A percentile compares a stretch with the other conserved stretches of the same genome.
Conservation (phyloP, 176 grass and related monocot genomes). For the Carex kokanica region DNA sequence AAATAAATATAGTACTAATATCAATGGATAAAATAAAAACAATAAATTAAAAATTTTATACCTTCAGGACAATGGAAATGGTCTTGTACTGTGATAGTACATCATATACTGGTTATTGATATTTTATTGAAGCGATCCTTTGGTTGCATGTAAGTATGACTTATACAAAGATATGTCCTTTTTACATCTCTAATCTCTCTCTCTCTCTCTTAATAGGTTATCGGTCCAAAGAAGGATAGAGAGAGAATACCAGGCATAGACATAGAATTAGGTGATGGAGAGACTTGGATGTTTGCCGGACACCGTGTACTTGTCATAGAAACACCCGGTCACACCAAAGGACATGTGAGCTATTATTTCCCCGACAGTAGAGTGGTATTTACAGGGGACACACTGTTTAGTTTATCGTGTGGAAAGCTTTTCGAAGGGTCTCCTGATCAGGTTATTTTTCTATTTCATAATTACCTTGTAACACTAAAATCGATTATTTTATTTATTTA, state of each 20-base stretch:
- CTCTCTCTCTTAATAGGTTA: constrained; percentile 48
- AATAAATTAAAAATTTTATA: background rate
- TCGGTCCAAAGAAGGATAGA: constrained; percentile 85
- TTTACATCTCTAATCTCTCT: background rate
- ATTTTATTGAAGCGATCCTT: background rate
- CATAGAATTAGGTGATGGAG: constrained; percentile 77
- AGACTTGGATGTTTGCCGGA: constrained; percentile 96
- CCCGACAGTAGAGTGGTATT: constrained; percentile 80
- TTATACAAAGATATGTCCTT: no score
- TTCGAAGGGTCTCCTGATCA: constrained; percentile 90
- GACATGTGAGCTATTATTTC: constrained; percentile 90
- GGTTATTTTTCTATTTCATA: constrained; percentile 40
- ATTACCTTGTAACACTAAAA: background rate
- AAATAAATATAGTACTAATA: background rate
- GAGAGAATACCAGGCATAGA: constrained; percentile 98
- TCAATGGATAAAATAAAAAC: background rate
- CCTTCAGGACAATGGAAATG: background rate
- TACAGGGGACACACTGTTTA: constrained; percentile 91
- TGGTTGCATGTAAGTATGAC: background rate
- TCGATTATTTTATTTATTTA: background rate
- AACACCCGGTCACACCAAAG: constrained; percentile 93
- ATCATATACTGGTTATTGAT: background rate
- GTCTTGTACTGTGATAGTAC: constrained; percentile 7
- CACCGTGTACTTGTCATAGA: constrained; percentile 94
- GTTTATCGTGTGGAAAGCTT: constrained; percentile 92